Evolutionary conservation across 768 basidiomycete species (phyloP).

Genomic region (Russula lepida): DNA sequence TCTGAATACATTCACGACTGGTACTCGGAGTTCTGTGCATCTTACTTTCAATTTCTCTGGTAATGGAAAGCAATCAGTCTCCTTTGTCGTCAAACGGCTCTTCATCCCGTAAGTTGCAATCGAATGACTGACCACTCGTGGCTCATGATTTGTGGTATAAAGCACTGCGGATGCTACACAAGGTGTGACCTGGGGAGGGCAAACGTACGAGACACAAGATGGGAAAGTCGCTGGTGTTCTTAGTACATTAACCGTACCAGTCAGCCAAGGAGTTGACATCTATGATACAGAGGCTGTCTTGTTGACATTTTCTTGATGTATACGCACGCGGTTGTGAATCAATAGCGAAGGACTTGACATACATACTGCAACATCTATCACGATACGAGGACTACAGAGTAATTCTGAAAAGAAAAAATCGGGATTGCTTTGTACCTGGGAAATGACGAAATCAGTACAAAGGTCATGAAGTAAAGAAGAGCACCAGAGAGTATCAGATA

Average conservation of each 20-base stretch:
- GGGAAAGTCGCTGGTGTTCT: conserved; percentile 34
- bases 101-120: conserved; percentile 34
- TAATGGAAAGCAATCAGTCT: conserved; percentile 26
- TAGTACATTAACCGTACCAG: conserved; percentile 25
- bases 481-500: conserved; percentile 33
- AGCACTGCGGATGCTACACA: conserved; percentile 44
- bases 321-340: neutral
- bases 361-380: neutral
- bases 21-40: conserved; percentile 2
- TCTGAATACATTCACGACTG: conserved; percentile 35
- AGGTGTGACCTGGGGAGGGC: conserved; percentile 50
- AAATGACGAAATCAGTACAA: neutral
- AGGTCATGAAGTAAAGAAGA: neutral
- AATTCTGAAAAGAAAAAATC: neutral
- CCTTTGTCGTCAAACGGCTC: conserved; percentile 42
- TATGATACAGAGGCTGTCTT: conserved; percentile 42
- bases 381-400: neutral
- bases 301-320: conserved; percentile 27
- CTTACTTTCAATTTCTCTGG: neutral
- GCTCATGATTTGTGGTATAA: neutral
- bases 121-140: neutral
- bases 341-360: neutral
- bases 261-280: conserved; percentile 37
- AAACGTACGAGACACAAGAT: conserved; percentile 45
- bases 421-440: neutral